These are phyloP conservation scores for Spencermartinsiella ligniputridi DNA, from an alignment of 1,139 yeast genomes.

Conservation along the genomic window DNA sequence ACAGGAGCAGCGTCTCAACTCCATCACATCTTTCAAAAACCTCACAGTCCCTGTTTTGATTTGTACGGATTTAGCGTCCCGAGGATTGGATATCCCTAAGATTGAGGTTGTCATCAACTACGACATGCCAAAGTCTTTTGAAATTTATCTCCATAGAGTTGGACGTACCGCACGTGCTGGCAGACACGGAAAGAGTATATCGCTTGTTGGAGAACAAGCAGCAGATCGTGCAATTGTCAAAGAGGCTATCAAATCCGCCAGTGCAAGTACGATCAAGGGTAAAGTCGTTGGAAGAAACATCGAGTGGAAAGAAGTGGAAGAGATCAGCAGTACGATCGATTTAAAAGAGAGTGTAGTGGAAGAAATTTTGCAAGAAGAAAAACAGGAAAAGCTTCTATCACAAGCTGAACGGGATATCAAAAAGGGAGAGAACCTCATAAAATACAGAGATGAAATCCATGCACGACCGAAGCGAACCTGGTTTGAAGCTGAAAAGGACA, in stretches of 20 bases:
- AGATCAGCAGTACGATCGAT: constrained; percentile 55
- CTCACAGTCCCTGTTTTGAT: constrained; percentile 79
- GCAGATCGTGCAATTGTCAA: constrained; percentile 84
- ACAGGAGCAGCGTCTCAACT: constrained; percentile 90
- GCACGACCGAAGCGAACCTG: constrained; percentile 94
- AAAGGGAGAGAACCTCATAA: constrained; percentile 79
- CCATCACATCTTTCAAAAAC: constrained; percentile 76
- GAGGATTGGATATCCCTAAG: constrained; percentile 98
- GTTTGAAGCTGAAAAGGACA: constrained; percentile 80
- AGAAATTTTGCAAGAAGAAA: constrained; percentile 83
- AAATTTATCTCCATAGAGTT: constrained; percentile 90
- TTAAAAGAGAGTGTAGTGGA: constrained; percentile 56
- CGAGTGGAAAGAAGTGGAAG: constrained; percentile 80
- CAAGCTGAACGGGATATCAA: constrained; percentile 88
- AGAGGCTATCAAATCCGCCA: constrained; percentile 64
- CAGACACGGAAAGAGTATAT: constrained; percentile 85
- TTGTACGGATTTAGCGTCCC: constrained; percentile 97
- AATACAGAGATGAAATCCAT: constrained; percentile 75
- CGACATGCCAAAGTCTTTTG: constrained; percentile 93
- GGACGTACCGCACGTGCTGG: constrained; percentile 99
- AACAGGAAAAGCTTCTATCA: constrained; percentile 76
- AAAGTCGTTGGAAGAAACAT: constrained; percentile 78
- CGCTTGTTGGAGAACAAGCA: constrained; percentile 88
- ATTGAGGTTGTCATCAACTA: constrained; percentile 89
- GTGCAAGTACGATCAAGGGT: constrained; percentile 33